phyloP scores from a whole-genome alignment of 2,329 filamentous ascomycete species.

The Pseudocercospora macadamiae region DNA sequence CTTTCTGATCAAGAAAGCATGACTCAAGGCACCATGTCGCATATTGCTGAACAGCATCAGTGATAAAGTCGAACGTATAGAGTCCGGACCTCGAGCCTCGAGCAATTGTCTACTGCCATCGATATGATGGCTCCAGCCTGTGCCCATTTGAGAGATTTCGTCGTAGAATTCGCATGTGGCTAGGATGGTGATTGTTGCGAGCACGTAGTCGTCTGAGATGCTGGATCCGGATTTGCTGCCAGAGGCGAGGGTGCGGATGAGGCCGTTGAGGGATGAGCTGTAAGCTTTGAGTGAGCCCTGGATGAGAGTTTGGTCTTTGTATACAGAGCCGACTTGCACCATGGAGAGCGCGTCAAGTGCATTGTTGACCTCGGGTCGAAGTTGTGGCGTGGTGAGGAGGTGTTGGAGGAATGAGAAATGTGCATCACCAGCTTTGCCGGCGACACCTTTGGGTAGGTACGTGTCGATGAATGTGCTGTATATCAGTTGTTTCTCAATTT shows the following conservation, averaged over 20 bases:
- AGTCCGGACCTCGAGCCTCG: conserved; percentile 32
- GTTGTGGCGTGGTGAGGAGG: conserved; percentile 24
- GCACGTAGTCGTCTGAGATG: conserved; percentile 32
- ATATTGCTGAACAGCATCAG: conserved; percentile 35
- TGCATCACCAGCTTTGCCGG: conserved; percentile 11
- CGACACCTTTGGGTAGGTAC: conserved; percentile 35
- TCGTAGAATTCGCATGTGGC: conserved; percentile 38
- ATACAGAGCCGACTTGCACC: conserved; percentile 33
- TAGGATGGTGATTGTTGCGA: conserved; percentile 36
- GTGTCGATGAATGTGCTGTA: conserved; percentile 35
- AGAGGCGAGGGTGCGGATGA: conserved; percentile 24
- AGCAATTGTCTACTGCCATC: conserved; percentile 35
- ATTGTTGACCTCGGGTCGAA: conserved; percentile 29
- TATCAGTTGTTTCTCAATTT: conserved; percentile 25
- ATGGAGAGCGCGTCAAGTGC: conserved; percentile 36
- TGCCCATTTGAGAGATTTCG: conserved; percentile 33
- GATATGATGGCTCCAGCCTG: conserved; percentile 35
- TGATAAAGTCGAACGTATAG: conserved; percentile 29
- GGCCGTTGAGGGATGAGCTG: conserved; percentile 28
- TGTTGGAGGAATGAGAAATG: conserved; percentile 32
- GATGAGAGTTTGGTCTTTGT: conserved; percentile 31
- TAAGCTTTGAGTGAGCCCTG: conserved; percentile 32
- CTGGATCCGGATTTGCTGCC: background rate
- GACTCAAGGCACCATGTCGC: conserved; percentile 31
- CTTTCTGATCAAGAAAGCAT: conserved; percentile 33